These are phyloP conservation scores for Chalciporus chontae DNA, from an alignment of 768 basidiomycete species.

Conservation along the genomic window DNA sequence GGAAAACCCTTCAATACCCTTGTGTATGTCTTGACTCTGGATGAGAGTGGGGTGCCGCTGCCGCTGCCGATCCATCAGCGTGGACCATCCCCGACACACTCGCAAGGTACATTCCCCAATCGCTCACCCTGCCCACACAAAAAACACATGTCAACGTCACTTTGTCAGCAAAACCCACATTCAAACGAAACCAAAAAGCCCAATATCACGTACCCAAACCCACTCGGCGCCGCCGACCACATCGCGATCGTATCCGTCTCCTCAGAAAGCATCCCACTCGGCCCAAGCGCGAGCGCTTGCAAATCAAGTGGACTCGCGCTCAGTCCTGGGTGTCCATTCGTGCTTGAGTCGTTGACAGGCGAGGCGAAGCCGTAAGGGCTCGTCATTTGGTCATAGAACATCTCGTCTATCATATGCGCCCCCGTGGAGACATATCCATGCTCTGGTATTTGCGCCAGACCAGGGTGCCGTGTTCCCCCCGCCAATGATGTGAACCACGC, in stretches of 20 bases:
- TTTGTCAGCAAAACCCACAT: not conserved
- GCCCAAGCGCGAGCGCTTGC: slow-evolving; percentile 10
- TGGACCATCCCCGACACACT: slow-evolving; percentile 17
- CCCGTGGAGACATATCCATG: slow-evolving; percentile 4
- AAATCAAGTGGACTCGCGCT: slow-evolving; percentile 1
- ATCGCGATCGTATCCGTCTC: slow-evolving; percentile 53
- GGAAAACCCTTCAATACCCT: not conserved
- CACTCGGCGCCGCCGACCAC: slow-evolving; percentile 60
- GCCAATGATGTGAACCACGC: slow-evolving; percentile 22
- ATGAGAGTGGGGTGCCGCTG: not conserved
- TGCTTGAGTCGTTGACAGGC: not conserved
- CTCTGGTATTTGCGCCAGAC: not conserved
- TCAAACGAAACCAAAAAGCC: not conserved
- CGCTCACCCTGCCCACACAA: slow-evolving; percentile 30
- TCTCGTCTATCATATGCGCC: slow-evolving; percentile 19
- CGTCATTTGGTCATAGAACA: slow-evolving; percentile 22
- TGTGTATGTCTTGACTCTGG: not conserved
- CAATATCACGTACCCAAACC: slow-evolving; percentile 54
- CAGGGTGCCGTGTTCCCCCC: not conserved
- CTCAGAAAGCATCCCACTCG: slow-evolving; percentile 19
- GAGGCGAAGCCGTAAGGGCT: slow-evolving; percentile 5
- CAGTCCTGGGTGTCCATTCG: not conserved
- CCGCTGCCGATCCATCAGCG: not conserved
- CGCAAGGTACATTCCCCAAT: slow-evolving; percentile 39
- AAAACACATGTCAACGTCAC: not conserved